Conservation (phyloP, 2,329 filamentous ascomycete species). For the Fusarium sp. region DNA sequence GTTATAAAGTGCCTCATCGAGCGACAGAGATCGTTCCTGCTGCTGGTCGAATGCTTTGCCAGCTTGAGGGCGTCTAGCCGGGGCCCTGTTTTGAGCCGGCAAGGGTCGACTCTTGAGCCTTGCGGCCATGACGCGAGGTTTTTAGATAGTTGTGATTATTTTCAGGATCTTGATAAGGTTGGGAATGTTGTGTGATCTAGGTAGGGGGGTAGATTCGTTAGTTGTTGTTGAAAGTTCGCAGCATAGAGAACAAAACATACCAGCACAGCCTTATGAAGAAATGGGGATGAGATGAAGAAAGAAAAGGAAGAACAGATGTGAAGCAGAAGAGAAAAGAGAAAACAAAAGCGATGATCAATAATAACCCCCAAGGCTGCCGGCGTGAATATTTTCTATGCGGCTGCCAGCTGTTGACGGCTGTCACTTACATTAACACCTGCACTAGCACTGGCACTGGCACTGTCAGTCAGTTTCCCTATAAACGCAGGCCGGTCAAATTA, state of each 20-base stretch:
- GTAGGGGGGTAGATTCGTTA: background rate
- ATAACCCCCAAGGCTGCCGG: background rate
- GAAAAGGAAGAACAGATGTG: background rate
- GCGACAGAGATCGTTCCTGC: conserved; percentile 10
- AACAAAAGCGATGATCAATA: background rate
- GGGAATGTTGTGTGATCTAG: background rate
- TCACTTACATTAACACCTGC: background rate
- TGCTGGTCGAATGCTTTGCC: background rate
- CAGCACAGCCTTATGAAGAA: conserved; percentile 1
- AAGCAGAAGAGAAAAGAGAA: background rate
- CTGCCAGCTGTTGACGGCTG: conserved; percentile 1
- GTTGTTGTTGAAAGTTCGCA: background rate
- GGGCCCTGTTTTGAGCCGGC: background rate
- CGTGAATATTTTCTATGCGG: background rate
- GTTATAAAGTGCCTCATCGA: conserved; percentile 43
- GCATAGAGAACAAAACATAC: background rate
- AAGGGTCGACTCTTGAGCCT: background rate
- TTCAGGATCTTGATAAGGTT: background rate
- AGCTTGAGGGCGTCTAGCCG: background rate
- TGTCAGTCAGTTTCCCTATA: too few relatives aligned
- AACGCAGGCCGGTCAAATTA: too few relatives aligned
- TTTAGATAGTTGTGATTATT: background rate
- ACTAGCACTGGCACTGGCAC: background rate
- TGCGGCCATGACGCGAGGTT: background rate
- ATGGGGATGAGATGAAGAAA: background rate